phyloP scores from a whole-genome alignment of 441 rosid species.

The Pelargonium exstipulatum region DNA sequence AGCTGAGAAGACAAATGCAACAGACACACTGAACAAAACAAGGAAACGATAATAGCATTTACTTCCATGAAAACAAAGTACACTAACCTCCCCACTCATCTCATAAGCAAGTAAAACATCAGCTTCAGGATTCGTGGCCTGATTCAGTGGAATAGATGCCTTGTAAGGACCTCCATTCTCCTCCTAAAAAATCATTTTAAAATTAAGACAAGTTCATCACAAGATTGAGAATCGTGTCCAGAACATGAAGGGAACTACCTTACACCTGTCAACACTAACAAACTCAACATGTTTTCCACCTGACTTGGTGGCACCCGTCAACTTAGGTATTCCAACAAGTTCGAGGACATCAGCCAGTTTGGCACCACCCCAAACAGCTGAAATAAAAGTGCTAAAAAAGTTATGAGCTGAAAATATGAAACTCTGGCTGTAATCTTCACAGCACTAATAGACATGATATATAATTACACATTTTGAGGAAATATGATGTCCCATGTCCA shows the following conservation, averaged over 20 bases:
- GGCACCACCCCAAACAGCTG: conserved; percentile 33
- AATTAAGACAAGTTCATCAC: not conserved
- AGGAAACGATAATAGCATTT: conserved; percentile 3
- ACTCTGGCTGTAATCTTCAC: not conserved
- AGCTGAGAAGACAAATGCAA: not conserved
- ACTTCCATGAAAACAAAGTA: not conserved
- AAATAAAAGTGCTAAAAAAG: not conserved
- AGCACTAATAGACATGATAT: not conserved
- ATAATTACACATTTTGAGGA: too few relatives aligned
- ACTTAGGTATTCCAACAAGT: conserved; percentile 26
- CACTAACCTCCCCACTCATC: conserved; percentile 90
- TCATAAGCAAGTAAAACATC: conserved; percentile 96
- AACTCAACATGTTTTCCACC: conserved; percentile 32
- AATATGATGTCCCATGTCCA: not conserved
- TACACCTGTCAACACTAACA: conserved; percentile 30
- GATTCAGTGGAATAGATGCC: conserved; percentile 85
- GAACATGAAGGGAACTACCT: conserved; percentile 15
- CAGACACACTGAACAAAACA: not conserved
- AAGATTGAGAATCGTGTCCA: conserved; percentile 13
- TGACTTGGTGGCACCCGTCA: conserved; percentile 20
- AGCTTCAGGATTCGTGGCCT: conserved; percentile 88
- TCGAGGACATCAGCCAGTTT: conserved; percentile 31
- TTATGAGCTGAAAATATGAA: too few relatives aligned
- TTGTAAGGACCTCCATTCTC: conserved; percentile 97
- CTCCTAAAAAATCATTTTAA: conserved; percentile 27